Evolutionary conservation across 2,329 filamentous ascomycete genomes (phyloP).

Genomic region (Fusarium keratoplasticum): DNA sequence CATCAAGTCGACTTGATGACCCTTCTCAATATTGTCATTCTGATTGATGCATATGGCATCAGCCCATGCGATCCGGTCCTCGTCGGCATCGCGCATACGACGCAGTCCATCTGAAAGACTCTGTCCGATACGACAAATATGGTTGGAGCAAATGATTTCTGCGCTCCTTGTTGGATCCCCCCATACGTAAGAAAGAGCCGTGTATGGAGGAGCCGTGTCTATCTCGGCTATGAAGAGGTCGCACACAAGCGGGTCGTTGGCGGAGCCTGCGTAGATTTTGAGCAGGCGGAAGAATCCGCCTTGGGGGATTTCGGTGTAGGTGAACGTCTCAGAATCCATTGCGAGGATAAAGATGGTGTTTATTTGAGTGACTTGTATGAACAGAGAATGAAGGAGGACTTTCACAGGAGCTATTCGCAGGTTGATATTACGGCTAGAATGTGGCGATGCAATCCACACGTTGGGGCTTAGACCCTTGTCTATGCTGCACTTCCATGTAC

Average conservation of each 20-base stretch:
- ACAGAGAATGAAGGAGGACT: neutral
- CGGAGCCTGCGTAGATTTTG: neutral
- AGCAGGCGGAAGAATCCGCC: conserved; percentile 3
- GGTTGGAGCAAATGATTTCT: neutral
- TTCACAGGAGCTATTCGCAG: neutral
- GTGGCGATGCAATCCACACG: neutral
- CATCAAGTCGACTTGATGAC: conserved; percentile 16
- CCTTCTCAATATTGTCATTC: conserved; percentile 11
- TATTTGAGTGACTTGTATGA: neutral
- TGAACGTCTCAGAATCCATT: conserved; percentile 6
- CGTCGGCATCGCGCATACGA: neutral
- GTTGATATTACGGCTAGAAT: neutral
- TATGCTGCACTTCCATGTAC: neutral
- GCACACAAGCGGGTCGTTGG: neutral
- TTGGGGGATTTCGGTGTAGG: neutral
- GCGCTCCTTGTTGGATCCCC: neutral
- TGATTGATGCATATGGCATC: conserved; percentile 18
- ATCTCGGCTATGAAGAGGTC: conserved; percentile 4
- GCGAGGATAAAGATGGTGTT: neutral
- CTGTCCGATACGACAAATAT: neutral
- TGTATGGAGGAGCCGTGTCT: conserved; percentile 1
- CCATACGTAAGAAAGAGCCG: conserved; percentile 9
- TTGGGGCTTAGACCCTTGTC: neutral
- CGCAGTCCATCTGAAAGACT: conserved; percentile 7
- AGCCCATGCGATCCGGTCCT: neutral